Conservation (phyloP, 2,329 filamentous ascomycete genomes). For the Lasiodiplodia sp. region DNA sequence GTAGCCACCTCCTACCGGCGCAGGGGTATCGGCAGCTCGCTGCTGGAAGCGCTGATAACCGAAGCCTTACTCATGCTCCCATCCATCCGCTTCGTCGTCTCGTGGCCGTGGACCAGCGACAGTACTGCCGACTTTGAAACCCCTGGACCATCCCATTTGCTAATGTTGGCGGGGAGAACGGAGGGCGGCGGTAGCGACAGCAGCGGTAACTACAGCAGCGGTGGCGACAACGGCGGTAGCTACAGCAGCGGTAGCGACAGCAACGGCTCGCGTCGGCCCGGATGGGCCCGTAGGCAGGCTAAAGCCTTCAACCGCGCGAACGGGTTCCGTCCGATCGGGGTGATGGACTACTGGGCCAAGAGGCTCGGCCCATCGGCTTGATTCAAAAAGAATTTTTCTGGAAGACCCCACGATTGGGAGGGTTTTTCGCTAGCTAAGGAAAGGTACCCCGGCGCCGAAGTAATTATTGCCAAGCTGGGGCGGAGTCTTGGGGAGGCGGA, state of each 20-base stretch:
- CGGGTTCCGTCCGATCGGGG: slow-evolving; percentile 9
- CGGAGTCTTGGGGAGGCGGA: background rate
- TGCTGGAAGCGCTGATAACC: background rate
- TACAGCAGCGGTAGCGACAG: background rate
- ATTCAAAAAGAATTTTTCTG: background rate
- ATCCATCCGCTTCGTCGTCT: background rate
- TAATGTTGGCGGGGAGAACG: background rate
- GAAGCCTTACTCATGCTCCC: background rate
- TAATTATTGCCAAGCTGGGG: slow-evolving; percentile 2
- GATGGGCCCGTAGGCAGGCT: background rate
- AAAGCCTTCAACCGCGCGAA: slow-evolving; percentile 6
- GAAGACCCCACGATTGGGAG: background rate
- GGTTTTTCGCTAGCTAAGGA: background rate
- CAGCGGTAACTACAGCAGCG: too few species aligned
- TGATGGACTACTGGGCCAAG: slow-evolving; percentile 9
- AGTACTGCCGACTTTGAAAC: background rate
- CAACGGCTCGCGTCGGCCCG: background rate
- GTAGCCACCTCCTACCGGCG: background rate
- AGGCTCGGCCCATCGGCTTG: background rate
- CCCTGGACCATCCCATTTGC: too few species aligned
- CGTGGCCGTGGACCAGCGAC: slow-evolving; percentile 20
- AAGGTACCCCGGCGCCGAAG: background rate
- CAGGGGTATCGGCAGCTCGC: background rate
- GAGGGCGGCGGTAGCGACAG: too few species aligned
- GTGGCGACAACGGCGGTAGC: too few species aligned